Conservation (phyloP, 2,329 filamentous ascomycete genomes). For the Fusarium concolor region DNA sequence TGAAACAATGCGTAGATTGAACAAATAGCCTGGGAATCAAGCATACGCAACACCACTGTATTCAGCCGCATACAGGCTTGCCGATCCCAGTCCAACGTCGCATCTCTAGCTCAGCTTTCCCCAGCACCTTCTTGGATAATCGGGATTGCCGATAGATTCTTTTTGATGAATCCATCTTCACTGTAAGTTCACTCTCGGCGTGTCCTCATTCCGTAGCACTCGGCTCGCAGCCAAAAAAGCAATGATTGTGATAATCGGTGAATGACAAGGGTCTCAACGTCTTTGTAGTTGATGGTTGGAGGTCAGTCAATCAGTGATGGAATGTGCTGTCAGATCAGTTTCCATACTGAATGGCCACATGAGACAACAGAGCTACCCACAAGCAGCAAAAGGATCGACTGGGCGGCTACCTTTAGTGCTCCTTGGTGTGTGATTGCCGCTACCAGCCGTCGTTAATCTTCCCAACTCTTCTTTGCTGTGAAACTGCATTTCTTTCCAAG, state of each 20-base stretch:
- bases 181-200: neutral
- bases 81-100: neutral
- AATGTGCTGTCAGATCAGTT: neutral
- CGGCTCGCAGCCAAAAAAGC: neutral
- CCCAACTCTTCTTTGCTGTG: neutral
- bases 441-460: neutral
- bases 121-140: neutral
- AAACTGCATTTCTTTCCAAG: neutral
- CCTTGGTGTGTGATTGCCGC: neutral
- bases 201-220: neutral
- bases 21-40: neutral
- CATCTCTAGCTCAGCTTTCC: conserved; percentile 4
- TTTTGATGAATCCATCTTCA: neutral
- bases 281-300: neutral
- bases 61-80: conserved; percentile 2
- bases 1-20: neutral
- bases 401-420: neutral
- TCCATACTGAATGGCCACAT: neutral
- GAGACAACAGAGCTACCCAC: neutral
- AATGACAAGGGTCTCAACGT: neutral
- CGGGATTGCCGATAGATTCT: conserved; percentile 3
- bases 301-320: neutral
- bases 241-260: neutral
- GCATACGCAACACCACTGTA: neutral
- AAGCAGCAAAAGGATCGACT: neutral